Base-by-base conservation (phyloP, 2,329 filamentous ascomycete species). In the Aspergillus sp. region DNA sequence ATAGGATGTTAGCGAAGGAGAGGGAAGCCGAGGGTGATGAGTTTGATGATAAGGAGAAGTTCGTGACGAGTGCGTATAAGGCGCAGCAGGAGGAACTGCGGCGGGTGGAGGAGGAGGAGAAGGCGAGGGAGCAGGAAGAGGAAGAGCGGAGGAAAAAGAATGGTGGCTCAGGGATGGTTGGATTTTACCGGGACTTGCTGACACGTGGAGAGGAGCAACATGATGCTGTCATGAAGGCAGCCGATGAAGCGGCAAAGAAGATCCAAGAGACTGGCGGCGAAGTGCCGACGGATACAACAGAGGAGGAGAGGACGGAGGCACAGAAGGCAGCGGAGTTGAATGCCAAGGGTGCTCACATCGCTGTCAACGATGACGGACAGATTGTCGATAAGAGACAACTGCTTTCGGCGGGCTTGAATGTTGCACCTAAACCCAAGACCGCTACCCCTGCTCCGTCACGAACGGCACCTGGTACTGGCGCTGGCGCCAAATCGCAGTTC, bases 41-140 rank as follows among this genome's bases (percentile, higher is more conserved):
- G 59, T 88, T 86, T 59, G 84, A 80, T 0, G 86, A 87, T 64
- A 88, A 87, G 68, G 86, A 88, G 70, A 86, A 83, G 67, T 88
- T 88, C 60, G 86, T 88, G 42, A 88, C 86, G 2, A 77, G 79
- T 1, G 85, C 86, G 37, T 88, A 88, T 71, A 87, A 86, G 70
- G 77, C 78, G 60, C 85, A 88, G 66, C 85, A 88, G 68, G 84
- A 83, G 66, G 86, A 88, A 68, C 75, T 83, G 58, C 76, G 79
- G 56, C 74, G 75, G 57, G 67, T 84, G 19, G 84, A 88, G 64
- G 79, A 78, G 47, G 84, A 87, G 60, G 63, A 86, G 69, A 76
- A 78, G 56, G 84, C 86, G 66, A 84, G 87, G 67, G 84, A 83
- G 65, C 78, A 65, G 58, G 78, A 77, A 45, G 84, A 87, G 60